Evolutionary conservation across 1,139 yeast genomes (phyloP).

Genomic region (Saccharomyces hybrid): DNA sequence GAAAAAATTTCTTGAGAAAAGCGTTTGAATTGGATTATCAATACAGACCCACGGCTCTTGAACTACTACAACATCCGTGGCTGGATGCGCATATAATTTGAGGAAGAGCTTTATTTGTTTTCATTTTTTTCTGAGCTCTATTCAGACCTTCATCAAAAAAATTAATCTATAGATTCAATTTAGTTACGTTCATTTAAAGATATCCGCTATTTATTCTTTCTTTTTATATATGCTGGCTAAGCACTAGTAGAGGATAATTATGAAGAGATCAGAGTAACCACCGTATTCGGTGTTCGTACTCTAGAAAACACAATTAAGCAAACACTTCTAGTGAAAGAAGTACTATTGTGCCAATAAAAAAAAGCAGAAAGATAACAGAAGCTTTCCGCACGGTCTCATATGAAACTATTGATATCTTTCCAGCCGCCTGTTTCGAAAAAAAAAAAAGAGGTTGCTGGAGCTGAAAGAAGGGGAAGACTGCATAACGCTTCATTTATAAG

Average conservation of each 20-base stretch:
- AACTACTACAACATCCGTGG: slow-evolving; percentile 49
- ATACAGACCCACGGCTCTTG: slow-evolving; percentile 66
- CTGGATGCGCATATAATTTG: slow-evolving; percentile 20
- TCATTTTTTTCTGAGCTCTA: not conserved
- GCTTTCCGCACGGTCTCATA: not conserved
- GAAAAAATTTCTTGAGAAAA: slow-evolving; percentile 54
- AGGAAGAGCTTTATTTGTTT: not conserved
- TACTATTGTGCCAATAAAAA: not conserved
- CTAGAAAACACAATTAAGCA: not conserved
- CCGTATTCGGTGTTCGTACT: not conserved
- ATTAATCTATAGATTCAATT: not conserved
- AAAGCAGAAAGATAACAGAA: not conserved
- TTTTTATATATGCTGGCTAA: not conserved
- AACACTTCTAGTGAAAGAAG: not conserved
- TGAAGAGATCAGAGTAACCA: not conserved
- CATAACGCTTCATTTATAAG: not conserved
- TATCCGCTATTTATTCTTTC: not conserved
- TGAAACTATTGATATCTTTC: not conserved
- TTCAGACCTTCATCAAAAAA: not conserved
- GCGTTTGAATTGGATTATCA: slow-evolving; percentile 72
- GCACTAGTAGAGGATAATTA: not conserved
- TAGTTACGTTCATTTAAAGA: not conserved
- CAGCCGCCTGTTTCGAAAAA: not conserved
- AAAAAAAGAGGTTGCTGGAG: not conserved
- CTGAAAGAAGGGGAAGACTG: not conserved